Evolutionary conservation across 345 rosid species (phyloP).

Genomic region (Trapa bicornis): DNA sequence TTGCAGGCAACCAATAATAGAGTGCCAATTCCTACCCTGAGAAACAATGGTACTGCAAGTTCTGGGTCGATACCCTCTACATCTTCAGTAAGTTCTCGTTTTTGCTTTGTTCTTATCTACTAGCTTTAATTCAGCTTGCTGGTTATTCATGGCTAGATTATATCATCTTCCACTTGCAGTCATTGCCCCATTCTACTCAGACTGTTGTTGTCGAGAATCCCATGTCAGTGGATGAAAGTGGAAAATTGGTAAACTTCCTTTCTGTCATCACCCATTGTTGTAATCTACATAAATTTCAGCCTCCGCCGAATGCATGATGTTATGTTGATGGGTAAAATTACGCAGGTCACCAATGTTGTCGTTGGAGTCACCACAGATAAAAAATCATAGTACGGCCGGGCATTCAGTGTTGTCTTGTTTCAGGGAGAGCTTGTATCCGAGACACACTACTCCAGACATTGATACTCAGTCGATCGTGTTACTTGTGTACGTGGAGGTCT

Average conservation of each 20-base stretch:
- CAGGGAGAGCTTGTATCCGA: not conserved
- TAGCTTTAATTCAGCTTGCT: not conserved
- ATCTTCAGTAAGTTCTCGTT: slow-evolving; percentile 37
- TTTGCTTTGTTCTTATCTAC: not conserved
- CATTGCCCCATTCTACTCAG: slow-evolving; percentile 42
- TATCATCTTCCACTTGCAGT: not conserved
- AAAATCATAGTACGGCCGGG: slow-evolving; percentile 8
- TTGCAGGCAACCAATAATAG: slow-evolving; percentile 19
- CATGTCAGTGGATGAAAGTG: slow-evolving; percentile 92
- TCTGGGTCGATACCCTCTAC: slow-evolving; percentile 59
- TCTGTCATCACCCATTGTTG: not conserved
- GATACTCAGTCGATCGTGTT: not conserved
- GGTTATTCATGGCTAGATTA: not conserved
- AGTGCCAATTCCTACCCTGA: slow-evolving; percentile 39
- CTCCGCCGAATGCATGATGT: not conserved
- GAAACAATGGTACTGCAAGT: slow-evolving; percentile 52
- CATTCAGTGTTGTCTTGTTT: not conserved
- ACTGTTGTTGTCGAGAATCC: slow-evolving; percentile 95
- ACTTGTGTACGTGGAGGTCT: not conserved
- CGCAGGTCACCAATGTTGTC: slow-evolving; percentile 88
- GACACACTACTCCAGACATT: not conserved
- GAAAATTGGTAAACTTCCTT: slow-evolving; percentile 57
- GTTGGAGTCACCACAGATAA: slow-evolving; percentile 86
- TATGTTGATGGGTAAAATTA: not conserved
- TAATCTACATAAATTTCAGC: not conserved